Base-by-base conservation (phyloP, 768 basidiomycete genomes). In the Favolaschia claudopus region DNA sequence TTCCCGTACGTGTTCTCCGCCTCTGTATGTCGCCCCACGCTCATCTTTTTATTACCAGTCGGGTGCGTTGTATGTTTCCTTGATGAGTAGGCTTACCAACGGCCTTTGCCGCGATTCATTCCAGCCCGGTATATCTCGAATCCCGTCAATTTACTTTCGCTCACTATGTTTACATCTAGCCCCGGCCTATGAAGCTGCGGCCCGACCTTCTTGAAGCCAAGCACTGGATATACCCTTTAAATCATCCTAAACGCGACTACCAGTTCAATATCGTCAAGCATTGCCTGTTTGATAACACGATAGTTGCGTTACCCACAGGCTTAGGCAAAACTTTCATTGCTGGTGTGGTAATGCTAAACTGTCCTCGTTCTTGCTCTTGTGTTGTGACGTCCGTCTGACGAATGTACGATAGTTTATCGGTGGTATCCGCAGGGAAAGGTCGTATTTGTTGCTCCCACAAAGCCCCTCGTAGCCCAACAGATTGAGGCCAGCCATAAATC, bases 321-420 rank as follows among this genome's bases (percentile, higher is more conserved):
- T 78, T 99, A 13, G 97, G 97, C 15, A 99, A 99, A 77, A 99
- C 97, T 0, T 99, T 99, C 68, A 91, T 99, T 58, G 97, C 97
- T 4, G 95, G 96, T 1, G 94, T 93, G 3, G 85, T 99, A 20
- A 98, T 99, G 96, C 76, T 96, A 27, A 96, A 96, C 69, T 96
- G 94, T 94, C 67, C 37, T 74, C 68, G 7, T 28, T 20, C 2
- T 42, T 17, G 38, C 27, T 45, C 47, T 32, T 34, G 24, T 50
- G 20, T 34, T 17, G 24, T 7, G 24, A 24, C 32, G 24, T 44
- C 39, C n/a, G 34, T 20, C 39, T 53, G 36, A 65, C n/a, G 60
- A 13, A 24, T 28, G 20, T 42, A 60, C 20, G 36, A 19, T 60
- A 95, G 93, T 85, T 70, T 96, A 95, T 67, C 88, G 92, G 32